phyloP scores from a whole-genome alignment of 805 yeast species.

The Millerago galiae region DNA sequence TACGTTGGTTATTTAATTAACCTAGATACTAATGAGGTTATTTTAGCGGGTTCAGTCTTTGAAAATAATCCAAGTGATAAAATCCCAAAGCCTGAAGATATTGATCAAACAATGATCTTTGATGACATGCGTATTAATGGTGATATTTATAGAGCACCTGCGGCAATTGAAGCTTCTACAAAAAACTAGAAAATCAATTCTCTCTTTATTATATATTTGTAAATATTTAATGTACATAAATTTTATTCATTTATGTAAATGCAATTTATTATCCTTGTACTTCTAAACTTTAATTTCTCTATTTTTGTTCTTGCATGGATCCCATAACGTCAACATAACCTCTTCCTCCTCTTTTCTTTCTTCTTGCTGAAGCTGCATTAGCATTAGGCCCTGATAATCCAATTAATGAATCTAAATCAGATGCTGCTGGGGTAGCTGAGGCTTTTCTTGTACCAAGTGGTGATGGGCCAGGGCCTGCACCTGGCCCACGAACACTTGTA shows the following conservation, averaged over 20 bases:
- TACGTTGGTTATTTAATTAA: slow-evolving; percentile 57
- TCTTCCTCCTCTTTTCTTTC: slow-evolving; percentile 41
- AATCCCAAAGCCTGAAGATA: slow-evolving; percentile 27
- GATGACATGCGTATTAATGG: slow-evolving; percentile 28
- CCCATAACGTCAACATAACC: slow-evolving; percentile 66
- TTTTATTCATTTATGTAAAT: no score
- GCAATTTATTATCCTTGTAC: no score
- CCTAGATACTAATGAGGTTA: slow-evolving; percentile 48
- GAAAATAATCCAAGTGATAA: slow-evolving; percentile 44
- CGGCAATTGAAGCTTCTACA: slow-evolving; percentile 7
- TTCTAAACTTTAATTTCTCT: background rate
- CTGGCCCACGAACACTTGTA: background rate
- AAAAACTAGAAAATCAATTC: background rate
- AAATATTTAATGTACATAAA: slow-evolving; percentile 8
- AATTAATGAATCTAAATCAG: slow-evolving; percentile 38
- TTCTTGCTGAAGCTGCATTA: slow-evolving; percentile 24
- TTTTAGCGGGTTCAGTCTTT: slow-evolving; percentile 62
- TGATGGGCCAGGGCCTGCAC: background rate
- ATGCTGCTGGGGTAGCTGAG: slow-evolving; percentile 2
- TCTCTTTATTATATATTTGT: background rate
- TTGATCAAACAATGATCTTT: slow-evolving; percentile 21
- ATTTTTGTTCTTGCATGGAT: slow-evolving; percentile 7
- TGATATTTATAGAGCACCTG: slow-evolving; percentile 28
- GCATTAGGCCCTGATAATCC: slow-evolving; percentile 26
- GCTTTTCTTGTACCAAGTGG: background rate